phyloP scores from a whole-genome alignment of 2,329 filamentous ascomycete species.

The Colletotrichum cereale region DNA sequence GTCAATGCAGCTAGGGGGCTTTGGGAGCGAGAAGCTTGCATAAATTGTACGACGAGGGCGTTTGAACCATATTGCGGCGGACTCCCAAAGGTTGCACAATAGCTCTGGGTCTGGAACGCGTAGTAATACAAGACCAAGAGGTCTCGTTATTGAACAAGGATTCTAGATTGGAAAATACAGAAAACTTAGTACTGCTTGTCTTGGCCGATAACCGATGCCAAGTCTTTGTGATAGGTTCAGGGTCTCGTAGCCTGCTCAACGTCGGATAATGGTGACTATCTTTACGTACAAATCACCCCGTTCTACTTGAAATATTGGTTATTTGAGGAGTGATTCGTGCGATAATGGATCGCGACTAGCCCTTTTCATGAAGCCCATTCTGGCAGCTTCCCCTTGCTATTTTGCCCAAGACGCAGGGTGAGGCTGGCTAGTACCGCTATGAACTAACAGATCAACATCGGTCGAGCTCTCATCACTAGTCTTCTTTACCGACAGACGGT shows the following conservation, averaged over 20 bases:
- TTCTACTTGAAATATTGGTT: neutral
- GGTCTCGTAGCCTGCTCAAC: fast-evolving
- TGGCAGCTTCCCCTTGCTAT: neutral
- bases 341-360: neutral
- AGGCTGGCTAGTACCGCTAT: neutral
- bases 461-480: neutral
- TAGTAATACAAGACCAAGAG: neutral
- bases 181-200: no score
- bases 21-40: neutral
- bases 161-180: neutral
- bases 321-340: neutral
- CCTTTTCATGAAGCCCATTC: neutral
- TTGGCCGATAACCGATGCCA: neutral
- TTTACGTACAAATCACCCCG: neutral
- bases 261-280: neutral
- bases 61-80: neutral
- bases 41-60: neutral
- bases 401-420: neutral
- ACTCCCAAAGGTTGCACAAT: neutral
- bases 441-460: neutral
- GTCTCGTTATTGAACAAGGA: neutral
- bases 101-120: neutral
- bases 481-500: no score
- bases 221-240: neutral
- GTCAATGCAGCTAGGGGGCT: neutral